Conservation (phyloP, 2,329 filamentous ascomycete genomes). For the Pseudodiploospora longispora region DNA sequence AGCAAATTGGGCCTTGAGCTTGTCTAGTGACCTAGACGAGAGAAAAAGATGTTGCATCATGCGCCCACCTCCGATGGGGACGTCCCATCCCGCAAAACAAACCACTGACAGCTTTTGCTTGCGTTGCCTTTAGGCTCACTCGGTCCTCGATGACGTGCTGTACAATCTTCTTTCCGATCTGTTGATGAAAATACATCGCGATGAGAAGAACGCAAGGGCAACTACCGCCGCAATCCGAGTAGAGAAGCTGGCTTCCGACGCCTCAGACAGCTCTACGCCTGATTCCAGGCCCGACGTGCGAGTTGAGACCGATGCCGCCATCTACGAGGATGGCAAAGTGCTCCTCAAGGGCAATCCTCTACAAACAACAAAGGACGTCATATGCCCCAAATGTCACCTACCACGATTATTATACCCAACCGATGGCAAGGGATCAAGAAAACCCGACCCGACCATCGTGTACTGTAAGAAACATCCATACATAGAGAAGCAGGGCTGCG, state of each 20-base stretch:
- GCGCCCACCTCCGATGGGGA: not conserved
- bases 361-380: constrained; percentile 60
- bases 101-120: constrained; percentile 4
- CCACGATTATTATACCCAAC: constrained; percentile 66
- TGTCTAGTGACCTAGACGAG: not conserved
- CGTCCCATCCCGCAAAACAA: constrained; percentile 2
- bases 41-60: constrained; percentile 3
- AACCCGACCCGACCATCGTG: constrained; percentile 57
- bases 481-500: constrained; percentile 66
- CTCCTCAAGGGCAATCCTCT: constrained; percentile 65
- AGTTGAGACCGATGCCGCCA: constrained; percentile 58
- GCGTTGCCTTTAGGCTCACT: constrained; percentile 40
- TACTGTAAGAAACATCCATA: constrained; percentile 77
- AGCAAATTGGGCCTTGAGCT: not conserved
- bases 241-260: constrained; percentile 52
- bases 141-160: constrained; percentile 65
- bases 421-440: constrained; percentile 57
- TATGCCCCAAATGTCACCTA: constrained; percentile 67
- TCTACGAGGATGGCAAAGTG: constrained; percentile 62
- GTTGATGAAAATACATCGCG: constrained; percentile 64
- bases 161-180: constrained; percentile 72
- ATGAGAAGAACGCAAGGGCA: constrained; percentile 69
- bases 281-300: constrained; percentile 48
- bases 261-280: constrained; percentile 43
- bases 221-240: constrained; percentile 56